These are phyloP conservation scores for Arachnomyces sp. DNA, from an alignment of 2,329 filamentous ascomycete species.

Conservation along the genomic window DNA sequence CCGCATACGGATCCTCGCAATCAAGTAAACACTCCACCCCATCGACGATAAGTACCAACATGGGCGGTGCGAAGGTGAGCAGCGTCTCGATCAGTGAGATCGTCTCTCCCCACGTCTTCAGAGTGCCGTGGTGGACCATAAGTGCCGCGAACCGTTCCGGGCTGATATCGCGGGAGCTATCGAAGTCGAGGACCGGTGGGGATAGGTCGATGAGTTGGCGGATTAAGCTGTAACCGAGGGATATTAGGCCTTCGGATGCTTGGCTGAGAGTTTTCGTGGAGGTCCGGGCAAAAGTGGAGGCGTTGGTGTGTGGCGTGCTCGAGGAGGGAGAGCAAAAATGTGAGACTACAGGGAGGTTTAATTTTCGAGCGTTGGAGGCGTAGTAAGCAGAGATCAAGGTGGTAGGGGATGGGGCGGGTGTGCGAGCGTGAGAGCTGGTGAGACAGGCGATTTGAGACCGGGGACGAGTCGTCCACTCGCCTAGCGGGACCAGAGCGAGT, in stretches of 20 bases:
- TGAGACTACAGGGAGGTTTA: slow-evolving; percentile 26
- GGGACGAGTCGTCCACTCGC: slow-evolving; percentile 27
- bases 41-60: slow-evolving; percentile 30
- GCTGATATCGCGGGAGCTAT: slow-evolving; percentile 27
- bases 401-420: slow-evolving; percentile 20
- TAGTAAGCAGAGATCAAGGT: slow-evolving; percentile 29
- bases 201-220: slow-evolving; percentile 30
- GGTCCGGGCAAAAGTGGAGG: slow-evolving; percentile 14
- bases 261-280: slow-evolving; percentile 18
- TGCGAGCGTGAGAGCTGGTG: slow-evolving; percentile 19
- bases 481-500: slow-evolving; percentile 21
- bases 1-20: slow-evolving; percentile 26
- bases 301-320: too few relatives aligned
- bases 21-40: slow-evolving; percentile 20
- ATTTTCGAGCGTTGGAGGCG: slow-evolving; percentile 23
- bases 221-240: slow-evolving; percentile 31
- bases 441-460: slow-evolving; percentile 28
- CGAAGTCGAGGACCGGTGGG: slow-evolving; percentile 29
- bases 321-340: slow-evolving; percentile 25
- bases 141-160: slow-evolving; percentile 22
- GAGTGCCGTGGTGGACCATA: slow-evolving; percentile 19
- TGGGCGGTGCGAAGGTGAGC: slow-evolving; percentile 27
- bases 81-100: slow-evolving; percentile 30
- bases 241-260: slow-evolving; percentile 24
- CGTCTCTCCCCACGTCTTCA: slow-evolving; percentile 29